Evolutionary conservation across 2,329 filamentous ascomycete species (phyloP).

Genomic region (Stachybotrys echinatus): DNA sequence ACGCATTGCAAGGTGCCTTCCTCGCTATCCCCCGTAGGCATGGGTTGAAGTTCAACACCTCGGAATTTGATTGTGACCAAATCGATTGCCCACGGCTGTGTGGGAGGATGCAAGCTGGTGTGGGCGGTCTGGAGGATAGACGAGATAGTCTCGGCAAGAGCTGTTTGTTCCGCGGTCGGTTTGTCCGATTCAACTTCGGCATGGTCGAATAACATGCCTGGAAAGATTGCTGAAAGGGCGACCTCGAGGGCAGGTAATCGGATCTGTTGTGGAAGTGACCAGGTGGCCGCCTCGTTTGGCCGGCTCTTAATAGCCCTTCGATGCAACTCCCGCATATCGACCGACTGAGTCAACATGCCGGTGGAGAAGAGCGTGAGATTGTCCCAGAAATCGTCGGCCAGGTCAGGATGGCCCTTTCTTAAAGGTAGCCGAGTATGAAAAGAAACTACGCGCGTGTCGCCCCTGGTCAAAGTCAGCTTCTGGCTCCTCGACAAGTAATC

Average conservation of each 20-base stretch:
- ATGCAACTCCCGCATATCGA: conserved; percentile 43
- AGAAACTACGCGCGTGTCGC: conserved; percentile 13
- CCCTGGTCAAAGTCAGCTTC: background rate
- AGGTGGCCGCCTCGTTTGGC: conserved; percentile 25
- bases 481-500: background rate
- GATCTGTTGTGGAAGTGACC: conserved; percentile 35
- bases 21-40: conserved; percentile 7
- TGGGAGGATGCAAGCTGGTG: conserved; percentile 12
- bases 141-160: conserved; percentile 11
- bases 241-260: conserved; percentile 43
- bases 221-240: conserved; percentile 41
- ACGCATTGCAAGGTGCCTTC: conserved; percentile 21
- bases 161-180: conserved; percentile 2
- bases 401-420: conserved; percentile 34
- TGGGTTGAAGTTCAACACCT: conserved; percentile 28
- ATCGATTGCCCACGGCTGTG: conserved; percentile 52
- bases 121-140: conserved; percentile 15
- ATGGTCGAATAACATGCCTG: conserved; percentile 23
- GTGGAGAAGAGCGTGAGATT: conserved; percentile 45
- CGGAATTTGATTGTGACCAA: conserved; percentile 54
- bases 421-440: conserved; percentile 37
- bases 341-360: conserved; percentile 45
- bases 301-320: conserved; percentile 35
- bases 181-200: conserved; percentile 9
- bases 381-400: conserved; percentile 46